Percentiles rank a stretch among this genome's conserved stretches.
These are phyloP conservation scores for Tetradesmus lagerheimii DNA, from an alignment of 139 green algal genomes.

Conservation along the genomic window DNA sequence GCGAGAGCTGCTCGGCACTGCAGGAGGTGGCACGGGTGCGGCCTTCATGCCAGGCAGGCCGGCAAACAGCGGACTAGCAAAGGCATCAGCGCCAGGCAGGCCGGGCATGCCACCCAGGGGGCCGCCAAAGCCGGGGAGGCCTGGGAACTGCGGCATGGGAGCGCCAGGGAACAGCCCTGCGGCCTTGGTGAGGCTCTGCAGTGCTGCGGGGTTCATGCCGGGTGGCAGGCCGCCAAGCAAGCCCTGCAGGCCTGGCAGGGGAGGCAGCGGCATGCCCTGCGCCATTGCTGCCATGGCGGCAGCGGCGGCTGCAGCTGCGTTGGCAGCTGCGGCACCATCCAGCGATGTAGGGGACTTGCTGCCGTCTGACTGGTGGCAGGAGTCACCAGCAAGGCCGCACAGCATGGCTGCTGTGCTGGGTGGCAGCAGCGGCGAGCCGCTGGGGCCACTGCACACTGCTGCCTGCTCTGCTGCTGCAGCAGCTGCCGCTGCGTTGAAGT, in stretches of 20 bases:
- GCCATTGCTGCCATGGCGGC: conserved; percentile 26
- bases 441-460: conserved; percentile 9
- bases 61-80: conserved; percentile 35
- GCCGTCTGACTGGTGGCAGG: background rate
- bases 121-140: background rate
- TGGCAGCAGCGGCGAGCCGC: conserved; percentile 13
- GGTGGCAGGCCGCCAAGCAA: conserved; percentile 26
- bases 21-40: background rate
- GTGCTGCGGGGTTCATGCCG: conserved; percentile 45
- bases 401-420: conserved; percentile 9
- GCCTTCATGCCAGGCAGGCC: conserved; percentile 27
- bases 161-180: conserved; percentile 9
- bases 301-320: conserved; percentile 31
- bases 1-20: conserved; percentile 8
- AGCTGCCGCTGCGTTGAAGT: conserved; percentile 41
- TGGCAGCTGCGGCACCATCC: background rate
- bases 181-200: conserved; percentile 55
- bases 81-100: background rate
- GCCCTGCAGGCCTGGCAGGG: conserved; percentile 26
- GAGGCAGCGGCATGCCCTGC: conserved; percentile 31
- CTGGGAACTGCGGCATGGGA: conserved; percentile 1
- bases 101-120: background rate
- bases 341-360: conserved; percentile 38
- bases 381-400: background rate
- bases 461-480: conserved; percentile 30